Evolutionary conservation across 345 rosid species (phyloP).

Genomic region (Salix suchowensis): DNA sequence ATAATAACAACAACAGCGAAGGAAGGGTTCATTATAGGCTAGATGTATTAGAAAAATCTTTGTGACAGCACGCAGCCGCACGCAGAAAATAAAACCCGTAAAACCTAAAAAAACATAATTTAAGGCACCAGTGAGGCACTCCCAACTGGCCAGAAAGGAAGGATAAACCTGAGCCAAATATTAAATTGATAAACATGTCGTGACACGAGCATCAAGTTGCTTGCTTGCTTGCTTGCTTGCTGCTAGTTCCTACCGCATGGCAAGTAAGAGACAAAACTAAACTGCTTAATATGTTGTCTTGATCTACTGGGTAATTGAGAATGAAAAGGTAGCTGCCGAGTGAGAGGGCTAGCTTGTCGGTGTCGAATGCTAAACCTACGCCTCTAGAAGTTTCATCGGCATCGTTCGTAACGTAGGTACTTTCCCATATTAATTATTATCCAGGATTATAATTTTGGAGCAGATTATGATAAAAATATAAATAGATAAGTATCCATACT

Average conservation of each 20-base stretch:
- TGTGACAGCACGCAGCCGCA: too few relatives aligned
- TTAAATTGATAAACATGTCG: slow-evolving; percentile 8
- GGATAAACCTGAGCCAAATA: neutral
- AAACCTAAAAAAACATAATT: too few relatives aligned
- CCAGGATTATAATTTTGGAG: neutral
- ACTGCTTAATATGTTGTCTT: neutral
- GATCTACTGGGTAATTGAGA: neutral
- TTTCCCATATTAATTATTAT: neutral
- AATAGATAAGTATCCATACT: too few relatives aligned
- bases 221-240: neutral
- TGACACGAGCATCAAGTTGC: neutral
- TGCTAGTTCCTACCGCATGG: neutral
- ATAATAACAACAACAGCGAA: too few relatives aligned
- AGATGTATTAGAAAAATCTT: too few relatives aligned
- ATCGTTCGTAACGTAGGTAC: neutral
- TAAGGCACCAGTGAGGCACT: too few relatives aligned
- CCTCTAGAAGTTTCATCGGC: neutral
- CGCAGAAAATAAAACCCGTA: too few relatives aligned
- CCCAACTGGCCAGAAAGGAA: neutral
- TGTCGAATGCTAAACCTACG: neutral
- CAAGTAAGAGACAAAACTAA: neutral
- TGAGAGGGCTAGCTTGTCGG: neutral
- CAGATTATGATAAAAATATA: too few relatives aligned
- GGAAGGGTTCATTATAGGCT: too few relatives aligned
- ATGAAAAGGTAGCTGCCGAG: neutral